A percentile compares a stretch with the other conserved stretches of the same genome.
Conservation (phyloP, 108 stramenopile species). For the Skeletonema costatum region DNA sequence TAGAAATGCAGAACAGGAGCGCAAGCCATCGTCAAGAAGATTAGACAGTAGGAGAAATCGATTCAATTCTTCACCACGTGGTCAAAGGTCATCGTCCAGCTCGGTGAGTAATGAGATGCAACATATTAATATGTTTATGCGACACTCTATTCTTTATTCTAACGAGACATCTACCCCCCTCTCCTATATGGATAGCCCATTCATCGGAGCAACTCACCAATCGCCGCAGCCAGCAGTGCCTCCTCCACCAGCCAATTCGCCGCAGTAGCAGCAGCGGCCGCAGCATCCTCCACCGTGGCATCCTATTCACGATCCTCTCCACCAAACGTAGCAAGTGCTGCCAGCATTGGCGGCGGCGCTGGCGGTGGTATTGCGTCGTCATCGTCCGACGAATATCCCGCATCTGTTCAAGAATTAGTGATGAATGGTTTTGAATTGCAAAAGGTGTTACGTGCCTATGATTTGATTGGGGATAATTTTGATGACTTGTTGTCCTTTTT, state of each 20-base stretch:
- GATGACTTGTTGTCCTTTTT: constrained; percentile 77
- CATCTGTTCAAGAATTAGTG: constrained; percentile 78
- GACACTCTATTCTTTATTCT: not conserved
- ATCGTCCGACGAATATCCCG: constrained; percentile 72
- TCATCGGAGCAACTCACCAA: constrained; percentile 11
- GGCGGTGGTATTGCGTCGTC: constrained; percentile 2
- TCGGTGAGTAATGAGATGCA: constrained; percentile 25
- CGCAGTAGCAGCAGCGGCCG: constrained; percentile 24
- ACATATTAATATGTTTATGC: not conserved
- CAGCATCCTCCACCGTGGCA: constrained; percentile 29
- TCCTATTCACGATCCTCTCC: constrained; percentile 15
- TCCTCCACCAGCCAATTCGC: constrained; percentile 34
- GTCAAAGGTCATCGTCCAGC: constrained; percentile 26
- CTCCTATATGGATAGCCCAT: constrained; percentile 11
- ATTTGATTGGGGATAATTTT: constrained; percentile 85
- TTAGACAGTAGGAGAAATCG: constrained; percentile 18
- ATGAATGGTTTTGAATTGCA: constrained; percentile 85
- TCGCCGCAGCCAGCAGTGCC: constrained; percentile 25
- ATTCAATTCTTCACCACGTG: constrained; percentile 31
- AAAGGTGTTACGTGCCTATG: constrained; percentile 75
- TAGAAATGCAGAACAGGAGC: constrained; percentile 56
- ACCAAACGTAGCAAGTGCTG: constrained; percentile 8
- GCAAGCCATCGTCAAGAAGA: constrained; percentile 57
- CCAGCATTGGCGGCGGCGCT: constrained; percentile 5
- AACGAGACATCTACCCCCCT: not conserved